Base-by-base conservation (phyloP, 164 flowering plant genomes). In the Echeveria elegans region DNA sequence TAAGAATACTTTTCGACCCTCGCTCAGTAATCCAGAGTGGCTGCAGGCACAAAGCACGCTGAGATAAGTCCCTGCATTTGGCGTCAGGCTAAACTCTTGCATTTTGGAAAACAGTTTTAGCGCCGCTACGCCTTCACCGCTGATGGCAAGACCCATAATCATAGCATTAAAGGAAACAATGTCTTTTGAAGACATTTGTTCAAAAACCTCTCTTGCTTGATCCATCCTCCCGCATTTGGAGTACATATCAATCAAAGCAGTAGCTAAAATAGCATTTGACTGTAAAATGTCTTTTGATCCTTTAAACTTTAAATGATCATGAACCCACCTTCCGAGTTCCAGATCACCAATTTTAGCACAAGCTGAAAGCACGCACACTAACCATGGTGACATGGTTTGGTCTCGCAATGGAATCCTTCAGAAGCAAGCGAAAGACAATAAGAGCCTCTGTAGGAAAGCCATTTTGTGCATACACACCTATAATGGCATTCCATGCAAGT, bases 331-430 rank as follows among this genome's bases (percentile, higher is more conserved):
- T 34, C 90, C 90, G 60, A 81, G 83, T 18, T 85, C 80, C 63
- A 86, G 48, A 70, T 82, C 86, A 29, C 90, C 90, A 67, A 85
- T 68, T 77, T 85, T 79, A 67, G 88, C 84, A 69, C 90, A 86
- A 67, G 88, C 88, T 16, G 94, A 83, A 36, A 88, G 83, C 63
- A 81, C 81, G 83, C 63, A 81, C 81, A 61, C 77, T 75, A 11
- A 88, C 90, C 88, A 86, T 82, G 3, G 90, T 86, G 59, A 86
- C 86, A 73, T 88, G 86, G 69, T 88, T 86, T 9, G 94, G 94
- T 36, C 37, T 71, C n/a, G 63, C 63, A 56, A 69, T 18, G 0
- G 38, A 48, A 64, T 74, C 45, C 1, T 53, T 69, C 47, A 77
- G 56, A 85, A 84, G 81, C 47, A 69, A 12, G 24, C 76, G 76